Evolutionary conservation across 129 eudicot genomes (phyloP), one percentile per base, ranked within the genome.

Genomic region (Chrysanthemum makinoi): DNA sequence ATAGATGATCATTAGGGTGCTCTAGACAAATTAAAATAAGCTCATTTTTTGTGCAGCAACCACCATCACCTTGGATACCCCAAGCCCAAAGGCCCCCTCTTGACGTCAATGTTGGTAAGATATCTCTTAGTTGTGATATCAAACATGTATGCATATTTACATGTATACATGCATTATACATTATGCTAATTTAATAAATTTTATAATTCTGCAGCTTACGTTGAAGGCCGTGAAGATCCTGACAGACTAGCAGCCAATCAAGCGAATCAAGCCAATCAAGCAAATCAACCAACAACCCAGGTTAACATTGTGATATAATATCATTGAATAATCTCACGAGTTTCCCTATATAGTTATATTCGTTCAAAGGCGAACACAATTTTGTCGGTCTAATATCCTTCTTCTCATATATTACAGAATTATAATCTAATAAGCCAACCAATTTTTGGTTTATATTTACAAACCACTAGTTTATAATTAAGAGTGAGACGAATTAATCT

Each of bases 31-130:
- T 39, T 39, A 39, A 39, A 39, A 39, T 39, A 39, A 6, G 2
- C 46, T 46, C 16, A 65, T 65, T 62, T 80, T 80, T 70, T 58
- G 53, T 80, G 78, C 90, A 89, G 98, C 98, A 78, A 83, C 95
- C 98, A 69, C 98, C 95, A 49, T 80, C 96, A 24, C 77, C 92
- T 49, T 94, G 96, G 96, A 65, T 87, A 77, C 89, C 75, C 77
- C 96, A 87, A 83, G 90, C 75, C 77, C 96, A 87, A 83, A 94
- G 98, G 88, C 85, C 89, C 52, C 82, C 89, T 16, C 86, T 94
- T 73, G 98, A 86, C 59, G 98, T 94, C 60, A 94, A 94, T 87
- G 89, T 94, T 80, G 98, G 98, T 94, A 82, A 85, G 96, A 75
- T 43, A 53, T 58, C 16, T 58, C 47, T 64, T 16, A 53, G 61